phyloP scores from a whole-genome alignment of 73 alveolate genomes.

The Paramecium pentaurelia region DNA sequence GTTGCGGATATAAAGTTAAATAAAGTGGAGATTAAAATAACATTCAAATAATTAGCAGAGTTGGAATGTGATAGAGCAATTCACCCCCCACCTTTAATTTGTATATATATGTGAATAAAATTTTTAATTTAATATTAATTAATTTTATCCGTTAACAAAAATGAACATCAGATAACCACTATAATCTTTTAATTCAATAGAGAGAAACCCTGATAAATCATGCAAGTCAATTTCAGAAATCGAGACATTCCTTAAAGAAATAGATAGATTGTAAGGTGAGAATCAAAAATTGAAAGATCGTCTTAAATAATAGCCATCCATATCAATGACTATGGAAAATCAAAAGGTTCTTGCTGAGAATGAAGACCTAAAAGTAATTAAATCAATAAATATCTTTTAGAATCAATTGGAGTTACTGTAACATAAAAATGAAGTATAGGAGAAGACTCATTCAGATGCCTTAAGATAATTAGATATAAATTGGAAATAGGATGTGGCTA shows the following conservation, averaged over 20 bases:
- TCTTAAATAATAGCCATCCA: neutral
- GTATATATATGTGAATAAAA: neutral
- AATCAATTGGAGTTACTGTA: neutral
- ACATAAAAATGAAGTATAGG: neutral
- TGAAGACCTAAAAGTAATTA: neutral
- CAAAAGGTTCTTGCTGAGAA: neutral
- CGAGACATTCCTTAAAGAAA: slow-evolving; percentile 14
- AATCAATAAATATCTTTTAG: neutral
- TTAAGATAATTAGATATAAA: neutral
- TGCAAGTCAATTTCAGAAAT: neutral
- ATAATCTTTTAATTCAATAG: neutral
- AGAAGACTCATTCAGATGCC: neutral
- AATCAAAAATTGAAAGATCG: neutral
- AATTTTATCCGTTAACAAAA: slow-evolving; percentile 10
- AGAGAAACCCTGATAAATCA: neutral
- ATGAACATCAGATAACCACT: neutral
- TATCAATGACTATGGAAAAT: neutral
- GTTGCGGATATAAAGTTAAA: neutral
- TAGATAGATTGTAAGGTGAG: neutral
- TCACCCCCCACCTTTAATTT: neutral
- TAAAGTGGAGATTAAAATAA: neutral
- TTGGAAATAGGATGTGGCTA: slow-evolving; percentile 30
- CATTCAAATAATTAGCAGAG: neutral
- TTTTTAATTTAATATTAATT: neutral
- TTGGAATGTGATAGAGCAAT: neutral